Evolutionary conservation across 495 filamentous ascomycete species (phyloP).

Genomic region (Podospora didyma): DNA sequence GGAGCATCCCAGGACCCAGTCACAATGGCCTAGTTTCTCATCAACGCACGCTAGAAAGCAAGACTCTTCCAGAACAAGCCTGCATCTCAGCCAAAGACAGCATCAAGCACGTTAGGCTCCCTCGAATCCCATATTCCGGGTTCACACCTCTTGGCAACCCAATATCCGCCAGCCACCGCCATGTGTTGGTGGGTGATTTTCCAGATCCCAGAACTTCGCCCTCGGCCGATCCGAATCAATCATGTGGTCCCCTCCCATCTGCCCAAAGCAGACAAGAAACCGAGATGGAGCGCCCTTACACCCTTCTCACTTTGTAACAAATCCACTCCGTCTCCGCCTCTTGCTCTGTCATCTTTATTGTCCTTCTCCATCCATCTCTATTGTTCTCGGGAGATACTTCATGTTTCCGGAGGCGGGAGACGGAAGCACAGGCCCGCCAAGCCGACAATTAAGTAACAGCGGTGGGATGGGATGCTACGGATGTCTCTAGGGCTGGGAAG

Average conservation of each 20-base stretch:
- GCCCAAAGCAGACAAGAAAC: too few species aligned
- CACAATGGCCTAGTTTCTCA: too few species aligned
- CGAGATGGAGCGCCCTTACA: too few species aligned
- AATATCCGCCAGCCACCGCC: constrained; percentile 16
- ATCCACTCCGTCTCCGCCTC: not conserved
- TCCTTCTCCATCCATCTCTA: not conserved
- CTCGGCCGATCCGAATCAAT: not conserved
- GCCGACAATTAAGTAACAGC: not conserved
- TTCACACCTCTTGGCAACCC: constrained; percentile 20
- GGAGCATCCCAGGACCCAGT: too few species aligned
- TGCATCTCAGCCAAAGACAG: not conserved
- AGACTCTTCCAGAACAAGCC: not conserved
- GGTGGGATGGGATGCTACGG: too few species aligned
- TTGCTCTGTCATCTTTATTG: not conserved
- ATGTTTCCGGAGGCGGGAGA: not conserved
- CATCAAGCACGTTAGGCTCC: not conserved
- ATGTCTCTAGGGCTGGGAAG: too few species aligned
- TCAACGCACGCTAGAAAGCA: not conserved
- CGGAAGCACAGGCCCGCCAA: constrained; percentile 11
- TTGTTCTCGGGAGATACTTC: not conserved
- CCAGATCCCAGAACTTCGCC: not conserved
- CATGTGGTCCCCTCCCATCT: not conserved
- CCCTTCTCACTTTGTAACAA: not conserved
- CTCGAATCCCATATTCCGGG: constrained; percentile 22
- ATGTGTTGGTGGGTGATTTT: constrained; percentile 5